Conservation (phyloP, 2,329 filamentous ascomycete genomes). For the Fusarium sp. region DNA sequence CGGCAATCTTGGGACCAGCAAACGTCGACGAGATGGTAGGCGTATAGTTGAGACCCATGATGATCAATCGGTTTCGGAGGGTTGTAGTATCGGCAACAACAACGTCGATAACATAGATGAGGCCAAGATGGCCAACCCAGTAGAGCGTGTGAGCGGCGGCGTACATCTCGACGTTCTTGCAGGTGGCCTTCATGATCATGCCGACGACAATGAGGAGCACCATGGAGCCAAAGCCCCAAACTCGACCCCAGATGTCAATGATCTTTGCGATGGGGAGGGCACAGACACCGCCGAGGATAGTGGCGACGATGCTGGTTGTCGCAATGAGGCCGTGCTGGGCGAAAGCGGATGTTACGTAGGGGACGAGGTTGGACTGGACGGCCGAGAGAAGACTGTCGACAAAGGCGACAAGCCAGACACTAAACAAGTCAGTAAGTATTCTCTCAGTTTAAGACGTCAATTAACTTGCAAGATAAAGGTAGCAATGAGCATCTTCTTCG, state of each 20-base stretch:
- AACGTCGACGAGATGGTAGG: slow-evolving; percentile 60
- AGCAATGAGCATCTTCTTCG: slow-evolving; percentile 49
- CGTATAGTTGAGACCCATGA: slow-evolving; percentile 55
- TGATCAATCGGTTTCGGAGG: slow-evolving; percentile 55
- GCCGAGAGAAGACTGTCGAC: slow-evolving; percentile 51
- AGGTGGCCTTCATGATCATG: slow-evolving; percentile 2
- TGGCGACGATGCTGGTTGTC: slow-evolving; percentile 68
- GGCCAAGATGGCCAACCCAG: slow-evolving; percentile 64
- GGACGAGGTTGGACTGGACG: slow-evolving; percentile 63
- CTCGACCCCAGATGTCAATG: slow-evolving; percentile 22
- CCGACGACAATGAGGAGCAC: not conserved
- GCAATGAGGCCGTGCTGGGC: slow-evolving; percentile 74
- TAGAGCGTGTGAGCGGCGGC: slow-evolving; percentile 73
- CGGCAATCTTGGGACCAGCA: slow-evolving; percentile 56
- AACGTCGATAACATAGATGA: slow-evolving; percentile 55
- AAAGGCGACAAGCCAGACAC: slow-evolving; percentile 55
- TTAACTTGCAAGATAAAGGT: slow-evolving; percentile 42
- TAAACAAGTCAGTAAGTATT: slow-evolving; percentile 20
- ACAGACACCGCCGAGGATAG: slow-evolving; percentile 8
- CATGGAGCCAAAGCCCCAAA: slow-evolving; percentile 13
- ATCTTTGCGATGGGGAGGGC: slow-evolving; percentile 12
- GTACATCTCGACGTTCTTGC: slow-evolving; percentile 64
- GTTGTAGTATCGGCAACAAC: slow-evolving; percentile 58
- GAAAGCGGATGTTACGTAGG: slow-evolving; percentile 76
- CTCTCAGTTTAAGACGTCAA: not conserved